Percentiles rank a stretch among this genome's conserved stretches.
These are phyloP conservation scores for Stipa capillata DNA, from an alignment of 176 grass and related monocot species.

Conservation along the genomic window DNA sequence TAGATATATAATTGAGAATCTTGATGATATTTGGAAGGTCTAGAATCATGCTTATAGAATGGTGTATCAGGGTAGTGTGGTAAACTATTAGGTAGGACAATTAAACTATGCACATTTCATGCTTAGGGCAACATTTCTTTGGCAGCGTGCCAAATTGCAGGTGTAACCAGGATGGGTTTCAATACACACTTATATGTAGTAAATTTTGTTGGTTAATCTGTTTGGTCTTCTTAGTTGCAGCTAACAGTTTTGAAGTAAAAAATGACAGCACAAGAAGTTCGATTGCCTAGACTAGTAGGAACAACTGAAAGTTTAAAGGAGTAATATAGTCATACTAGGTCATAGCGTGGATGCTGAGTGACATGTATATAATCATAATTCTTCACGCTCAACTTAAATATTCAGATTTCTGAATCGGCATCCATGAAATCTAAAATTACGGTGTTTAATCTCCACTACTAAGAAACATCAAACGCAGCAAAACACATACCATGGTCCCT, in stretches of 20 bases:
- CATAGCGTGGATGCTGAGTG: no score
- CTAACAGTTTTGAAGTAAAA: not conserved
- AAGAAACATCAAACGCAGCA: not conserved
- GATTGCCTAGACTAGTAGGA: not conserved
- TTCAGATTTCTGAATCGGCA: not conserved
- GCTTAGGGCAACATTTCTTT: not conserved
- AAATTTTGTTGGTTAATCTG: not conserved
- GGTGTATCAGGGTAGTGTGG: not conserved
- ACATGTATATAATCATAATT: no score
- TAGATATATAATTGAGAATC: not conserved
- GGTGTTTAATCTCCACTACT: not conserved
- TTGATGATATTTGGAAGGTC: not conserved
- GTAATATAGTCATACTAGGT: no score
- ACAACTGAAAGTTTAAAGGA: no score
- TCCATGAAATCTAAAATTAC: no score
- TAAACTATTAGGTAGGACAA: not conserved
- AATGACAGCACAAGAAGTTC: not conserved
- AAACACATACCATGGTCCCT: slow-evolving; percentile 56
- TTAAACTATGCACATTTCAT: not conserved
- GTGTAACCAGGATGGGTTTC: not conserved
- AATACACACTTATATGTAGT: not conserved
- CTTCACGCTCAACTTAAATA: not conserved
- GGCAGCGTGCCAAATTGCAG: not conserved
- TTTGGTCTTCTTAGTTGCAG: not conserved
- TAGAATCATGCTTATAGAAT: not conserved